These are phyloP conservation scores for Madurella fahalii DNA, from an alignment of 2,329 filamentous ascomycete genomes.

Conservation along the genomic window DNA sequence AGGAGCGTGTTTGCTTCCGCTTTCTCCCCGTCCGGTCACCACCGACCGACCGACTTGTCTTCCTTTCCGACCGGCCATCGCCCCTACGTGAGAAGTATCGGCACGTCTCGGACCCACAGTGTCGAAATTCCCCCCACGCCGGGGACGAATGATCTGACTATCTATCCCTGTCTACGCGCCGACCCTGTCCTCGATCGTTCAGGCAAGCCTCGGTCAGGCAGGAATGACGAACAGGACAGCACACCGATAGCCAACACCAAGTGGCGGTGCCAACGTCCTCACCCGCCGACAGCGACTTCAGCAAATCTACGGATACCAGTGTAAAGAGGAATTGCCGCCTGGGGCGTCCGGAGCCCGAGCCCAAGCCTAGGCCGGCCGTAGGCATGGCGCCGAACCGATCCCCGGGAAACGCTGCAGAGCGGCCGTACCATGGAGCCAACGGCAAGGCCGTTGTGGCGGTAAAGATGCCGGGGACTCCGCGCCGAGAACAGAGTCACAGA, in stretches of 20 bases:
- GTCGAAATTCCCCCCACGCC: slow-evolving; percentile 9
- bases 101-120: slow-evolving; percentile 11
- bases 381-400: slow-evolving; percentile 37
- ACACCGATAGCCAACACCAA: neutral
- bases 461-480: slow-evolving; percentile 52
- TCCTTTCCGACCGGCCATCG: neutral
- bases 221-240: slow-evolving; percentile 12
- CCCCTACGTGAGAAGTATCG: neutral
- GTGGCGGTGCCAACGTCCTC: neutral
- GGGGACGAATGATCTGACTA: slow-evolving; percentile 12
- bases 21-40: neutral
- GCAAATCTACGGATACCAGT: neutral
- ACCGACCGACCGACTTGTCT: slow-evolving; percentile 6
- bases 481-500: slow-evolving; percentile 53
- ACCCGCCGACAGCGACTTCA: neutral
- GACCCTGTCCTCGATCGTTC: neutral
- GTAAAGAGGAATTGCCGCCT: slow-evolving; percentile 1
- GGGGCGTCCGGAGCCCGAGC: neutral
- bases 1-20: slow-evolving; percentile 1
- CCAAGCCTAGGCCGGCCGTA: slow-evolving; percentile 8
- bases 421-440: slow-evolving; percentile 41
- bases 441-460: slow-evolving; percentile 37
- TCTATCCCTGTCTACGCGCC: neutral
- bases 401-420: slow-evolving; percentile 23
- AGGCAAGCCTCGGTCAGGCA: slow-evolving; percentile 1